Base-by-base conservation (phyloP, 2,329 filamentous ascomycete species). In the Fusarium praegraminearum region DNA sequence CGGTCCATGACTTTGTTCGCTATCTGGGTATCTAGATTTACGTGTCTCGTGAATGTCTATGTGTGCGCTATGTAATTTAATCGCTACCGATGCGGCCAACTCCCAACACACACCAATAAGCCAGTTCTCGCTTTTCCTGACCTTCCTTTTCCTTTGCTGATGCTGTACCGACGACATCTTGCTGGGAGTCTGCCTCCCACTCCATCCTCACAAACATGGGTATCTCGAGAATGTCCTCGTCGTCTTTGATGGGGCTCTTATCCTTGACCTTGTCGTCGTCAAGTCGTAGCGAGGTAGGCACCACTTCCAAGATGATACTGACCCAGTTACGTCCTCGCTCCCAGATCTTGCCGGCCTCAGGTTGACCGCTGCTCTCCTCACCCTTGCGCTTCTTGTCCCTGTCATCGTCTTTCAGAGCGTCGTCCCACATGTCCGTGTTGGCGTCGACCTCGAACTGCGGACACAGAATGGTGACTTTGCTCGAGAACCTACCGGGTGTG, bases 321-420 rank as follows among this genome's bases (percentile, higher is more conserved):
- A 96, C 96, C 93, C 94, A 98, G 78, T 98, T 99, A 36, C 94
- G 86, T 0, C 94, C 95, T 56, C 91, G 88, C 69, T 98, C 94
- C 92, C 93, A 99, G n/a, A 98, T 90, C 80, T 98, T 98, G 54
- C 95, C 96, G 0, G 93, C 93, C 79, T 97, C 94, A 18, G 92
- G 88, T 50, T 89, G 86, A 52, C 82, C 73, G 68, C 76, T 76
- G 74, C 81, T 72, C 63, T 79, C 82, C 75, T 81, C 82, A 74
- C 77, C 77, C 73, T 75, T 81, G 76, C 75, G 76, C 70, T 76
- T 78, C 77, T 77, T 78, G 77, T 80, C 78, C 62, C 58, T 66
- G 28, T 71, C 77, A 32, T 83, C 80, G 66, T 86, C 88, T 77
- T 90, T 89, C 13, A 98, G 85, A 0, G 94, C 95, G 76, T 98